Base-by-base conservation (phyloP, 2,329 filamentous ascomycete species). In the Epichloe elymi region DNA sequence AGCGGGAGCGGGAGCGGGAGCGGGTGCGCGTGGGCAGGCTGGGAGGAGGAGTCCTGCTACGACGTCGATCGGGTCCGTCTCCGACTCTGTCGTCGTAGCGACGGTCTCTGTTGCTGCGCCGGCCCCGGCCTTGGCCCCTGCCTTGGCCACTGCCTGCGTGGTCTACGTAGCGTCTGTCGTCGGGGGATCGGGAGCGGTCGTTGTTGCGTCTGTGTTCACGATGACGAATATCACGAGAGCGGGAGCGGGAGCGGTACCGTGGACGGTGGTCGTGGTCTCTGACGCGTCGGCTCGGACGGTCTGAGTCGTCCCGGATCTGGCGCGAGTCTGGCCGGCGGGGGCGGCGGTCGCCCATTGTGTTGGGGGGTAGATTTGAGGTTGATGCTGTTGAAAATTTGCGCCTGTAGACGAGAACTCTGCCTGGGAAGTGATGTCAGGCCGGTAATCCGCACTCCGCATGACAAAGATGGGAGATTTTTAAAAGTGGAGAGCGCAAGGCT, bases 291-390 rank as follows among this genome's bases (percentile, higher is more conserved):
- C 64, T 64, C 49, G 65, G 66, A 17, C 70, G 67, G 50, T 73
- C 70, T 11, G 71, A 67, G 41, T 76, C 73, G 55, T 85, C 80
- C 77, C 79, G 80, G 74, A 79, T 80, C 49, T 77, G 71, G 48
- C 74, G 75, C 64, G 75, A 79, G 57, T 83, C 80, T 23, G 63
- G 63, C 44, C 67, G 63, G 48, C 65, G 62, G 26, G 56, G 54
- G 45, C 66, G 62, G 46, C 66, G 61, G 54, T 69, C 67, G 46
- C 56, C 60, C 63, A 69, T 69, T 17, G 0, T 59, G 10, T 41
- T 23, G 6, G 23, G n/a, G 23, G n/a, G 6, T 41, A 8, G 5
- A 11, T 11, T 41, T n/a, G 14, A 12, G 11, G 36, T 37, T 15
- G 17, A 12, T 15, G 23, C 17, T 14, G 20, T 30, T 30, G 14